Evolutionary conservation across 495 filamentous ascomycete genomes (phyloP), one percentile per base, ranked within the genome.

Genomic region (Astrocystis sublimbata): DNA sequence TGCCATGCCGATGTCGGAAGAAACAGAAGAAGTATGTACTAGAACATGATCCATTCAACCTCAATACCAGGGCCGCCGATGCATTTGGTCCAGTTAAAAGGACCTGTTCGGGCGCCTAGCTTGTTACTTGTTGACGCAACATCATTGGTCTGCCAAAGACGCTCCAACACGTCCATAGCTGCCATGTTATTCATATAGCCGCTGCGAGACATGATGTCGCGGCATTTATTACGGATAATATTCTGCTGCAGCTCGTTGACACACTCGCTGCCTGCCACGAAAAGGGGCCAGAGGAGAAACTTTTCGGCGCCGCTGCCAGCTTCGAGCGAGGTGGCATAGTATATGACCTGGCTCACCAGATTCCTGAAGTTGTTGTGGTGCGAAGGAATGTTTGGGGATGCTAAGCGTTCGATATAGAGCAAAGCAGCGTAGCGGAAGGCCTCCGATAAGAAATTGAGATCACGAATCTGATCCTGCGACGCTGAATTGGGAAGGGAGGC

Each of bases 151-250:
- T 68, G 79, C 93, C 93, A 98, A 46, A 96, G 84, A 67, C 84
- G 85, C 76, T 98, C 93, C 64, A 97, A 69, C 0, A 97, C 85
- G 66, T 93, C 90, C 52, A 98, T 79, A 19, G 90, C 92, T 6
- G 88, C 89, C 21, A 96, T 79, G 67, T 96, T 97, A 71, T 97
- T 97, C 76, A 89, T 89, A 72, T 97, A 96, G 13, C 92, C 93
- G 43, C 88, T 92, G 68, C 93, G 89, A 24, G 86, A 83, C 78
- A 92, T 91, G 66, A 97, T 92, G 71, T 93, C 92, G 40, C 86
- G 78, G 78, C 92, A 96, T 52, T 92, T 85, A 66, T 85, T 77
- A 19, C 91, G 85, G 47, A 98, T 88, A 49, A 92, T 83, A 31
- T 83, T 80, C 57, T 93, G 88, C 63, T 96, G 90, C 38, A 87